Percentiles rank a stretch among this genome's conserved stretches.
phyloP scores from a whole-genome alignment of 768 basidiomycete genomes.

The Tricholoma matsutake region DNA sequence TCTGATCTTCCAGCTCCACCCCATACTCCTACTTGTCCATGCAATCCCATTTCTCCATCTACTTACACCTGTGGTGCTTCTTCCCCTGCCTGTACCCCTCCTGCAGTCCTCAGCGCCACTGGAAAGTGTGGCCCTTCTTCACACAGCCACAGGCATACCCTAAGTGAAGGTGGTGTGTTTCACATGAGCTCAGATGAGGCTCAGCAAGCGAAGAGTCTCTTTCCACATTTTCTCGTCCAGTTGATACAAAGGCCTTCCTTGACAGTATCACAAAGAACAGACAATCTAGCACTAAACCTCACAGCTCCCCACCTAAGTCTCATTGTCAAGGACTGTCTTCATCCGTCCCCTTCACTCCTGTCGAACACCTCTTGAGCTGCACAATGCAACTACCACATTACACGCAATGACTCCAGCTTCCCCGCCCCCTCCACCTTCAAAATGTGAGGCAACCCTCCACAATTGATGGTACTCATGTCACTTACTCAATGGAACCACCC shows the following conservation, averaged over 20 bases:
- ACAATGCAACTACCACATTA: too few species aligned
- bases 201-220: conserved; percentile 7
- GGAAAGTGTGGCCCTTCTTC: conserved; percentile 7
- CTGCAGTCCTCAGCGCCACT: neutral
- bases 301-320: neutral
- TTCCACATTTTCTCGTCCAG: neutral
- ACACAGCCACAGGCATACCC: conserved; percentile 54
- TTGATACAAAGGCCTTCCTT: neutral
- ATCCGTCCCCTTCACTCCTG: neutral
- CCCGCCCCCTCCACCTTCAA: too few species aligned
- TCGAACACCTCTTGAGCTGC: too few species aligned
- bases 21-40: too few species aligned
- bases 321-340: neutral
- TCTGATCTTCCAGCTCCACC: too few species aligned
- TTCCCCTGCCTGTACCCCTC: conserved; percentile 14
- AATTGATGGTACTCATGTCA: too few species aligned
- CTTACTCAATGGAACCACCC: too few species aligned
- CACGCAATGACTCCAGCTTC: too few species aligned
- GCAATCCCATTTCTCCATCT: too few species aligned
- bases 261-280: neutral
- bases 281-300: neutral
- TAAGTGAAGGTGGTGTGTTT: conserved; percentile 71
- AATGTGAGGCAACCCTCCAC: too few species aligned
- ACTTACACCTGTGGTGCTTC: too few species aligned
- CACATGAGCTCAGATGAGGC: conserved; percentile 64